A percentile compares a stretch with the other conserved stretches of the same genome.
Evolutionary conservation across 164 flowering plant species (phyloP).

Genomic region (Aristolochia fimbriata): DNA sequence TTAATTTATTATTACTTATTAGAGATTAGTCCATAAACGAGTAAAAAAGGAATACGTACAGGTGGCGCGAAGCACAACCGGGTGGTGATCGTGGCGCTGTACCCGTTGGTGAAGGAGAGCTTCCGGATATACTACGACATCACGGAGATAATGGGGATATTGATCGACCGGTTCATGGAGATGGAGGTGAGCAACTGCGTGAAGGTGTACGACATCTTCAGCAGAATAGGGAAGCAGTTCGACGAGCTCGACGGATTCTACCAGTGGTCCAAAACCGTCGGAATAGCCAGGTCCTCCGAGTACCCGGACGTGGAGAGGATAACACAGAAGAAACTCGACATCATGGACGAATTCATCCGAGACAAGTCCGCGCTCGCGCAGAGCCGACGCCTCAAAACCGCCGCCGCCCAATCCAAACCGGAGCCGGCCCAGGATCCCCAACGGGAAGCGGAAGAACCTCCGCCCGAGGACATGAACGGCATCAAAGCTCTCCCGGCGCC

Average conservation of each 20-base stretch:
- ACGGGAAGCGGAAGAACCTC: conserved; percentile 8
- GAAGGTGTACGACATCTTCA: conserved; percentile 44
- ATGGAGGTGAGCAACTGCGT: conserved; percentile 56
- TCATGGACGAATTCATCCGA: conserved; percentile 39
- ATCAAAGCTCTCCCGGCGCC: conserved; percentile 14
- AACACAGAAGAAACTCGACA: conserved; percentile 25
- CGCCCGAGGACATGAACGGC: conserved; percentile 21
- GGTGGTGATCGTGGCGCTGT: conserved; percentile 47
- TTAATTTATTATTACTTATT: too few species aligned
- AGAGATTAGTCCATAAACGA: too few species aligned
- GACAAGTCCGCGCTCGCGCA: conserved; percentile 19
- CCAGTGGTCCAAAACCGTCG: conserved; percentile 26
- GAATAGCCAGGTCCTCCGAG: conserved; percentile 33
- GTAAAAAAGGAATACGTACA: too few species aligned
- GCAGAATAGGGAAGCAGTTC: conserved; percentile 48
- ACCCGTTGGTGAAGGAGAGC: conserved; percentile 59
- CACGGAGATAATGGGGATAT: conserved; percentile 35
- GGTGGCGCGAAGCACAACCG: conserved; percentile 43
- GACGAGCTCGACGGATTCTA: conserved; percentile 58
- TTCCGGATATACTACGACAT: conserved; percentile 52
- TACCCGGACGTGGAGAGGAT: conserved; percentile 44
- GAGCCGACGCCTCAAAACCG: not conserved
- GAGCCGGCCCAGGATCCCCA: too few species aligned
- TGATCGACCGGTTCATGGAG: conserved; percentile 44
- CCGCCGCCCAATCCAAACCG: too few species aligned